A percentile compares a stretch with the other conserved stretches of the same genome.
Conservation (phyloP, 1,139 yeast genomes). For the Blastobotrys proliferans region DNA sequence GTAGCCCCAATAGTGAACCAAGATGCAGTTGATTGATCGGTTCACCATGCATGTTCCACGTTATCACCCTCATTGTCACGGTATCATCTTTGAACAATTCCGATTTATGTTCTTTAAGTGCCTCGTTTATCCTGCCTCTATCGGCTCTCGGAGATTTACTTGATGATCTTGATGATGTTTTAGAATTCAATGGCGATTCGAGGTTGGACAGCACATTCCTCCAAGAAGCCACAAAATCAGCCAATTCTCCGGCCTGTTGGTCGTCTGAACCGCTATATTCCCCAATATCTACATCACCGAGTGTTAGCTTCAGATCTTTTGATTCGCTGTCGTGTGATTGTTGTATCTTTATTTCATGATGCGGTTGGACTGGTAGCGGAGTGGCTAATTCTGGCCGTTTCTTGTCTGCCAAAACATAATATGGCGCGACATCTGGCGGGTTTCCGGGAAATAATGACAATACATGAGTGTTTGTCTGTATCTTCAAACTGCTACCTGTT, state of each 20-base stretch:
- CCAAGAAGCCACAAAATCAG: slow-evolving; percentile 28
- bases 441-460: slow-evolving; percentile 23
- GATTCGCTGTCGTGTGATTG: slow-evolving; percentile 5
- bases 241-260: slow-evolving; percentile 20
- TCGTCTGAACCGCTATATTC: slow-evolving; percentile 16
- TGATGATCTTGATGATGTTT: neutral
- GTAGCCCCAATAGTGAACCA: slow-evolving; percentile 24
- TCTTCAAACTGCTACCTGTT: neutral
- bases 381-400: slow-evolving; percentile 20
- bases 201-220: slow-evolving; percentile 22
- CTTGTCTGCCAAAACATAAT: slow-evolving; percentile 21
- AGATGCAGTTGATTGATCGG: slow-evolving; percentile 27
- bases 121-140: slow-evolving; percentile 5
- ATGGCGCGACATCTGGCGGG: slow-evolving; percentile 22
- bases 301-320: slow-evolving; percentile 17
- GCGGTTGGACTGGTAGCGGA: slow-evolving; percentile 14
- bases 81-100: slow-evolving; percentile 19
- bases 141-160: neutral
- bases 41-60: slow-evolving; percentile 50
- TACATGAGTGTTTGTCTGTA: slow-evolving; percentile 25
- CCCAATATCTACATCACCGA: slow-evolving; percentile 30
- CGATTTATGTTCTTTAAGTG: neutral
- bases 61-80: slow-evolving; percentile 32
- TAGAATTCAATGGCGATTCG: slow-evolving; percentile 9
- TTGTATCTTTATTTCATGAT: slow-evolving; percentile 14